These are phyloP conservation scores for Penicillium sp. DNA, from an alignment of 2,329 filamentous ascomycete genomes.

Conservation along the genomic window DNA sequence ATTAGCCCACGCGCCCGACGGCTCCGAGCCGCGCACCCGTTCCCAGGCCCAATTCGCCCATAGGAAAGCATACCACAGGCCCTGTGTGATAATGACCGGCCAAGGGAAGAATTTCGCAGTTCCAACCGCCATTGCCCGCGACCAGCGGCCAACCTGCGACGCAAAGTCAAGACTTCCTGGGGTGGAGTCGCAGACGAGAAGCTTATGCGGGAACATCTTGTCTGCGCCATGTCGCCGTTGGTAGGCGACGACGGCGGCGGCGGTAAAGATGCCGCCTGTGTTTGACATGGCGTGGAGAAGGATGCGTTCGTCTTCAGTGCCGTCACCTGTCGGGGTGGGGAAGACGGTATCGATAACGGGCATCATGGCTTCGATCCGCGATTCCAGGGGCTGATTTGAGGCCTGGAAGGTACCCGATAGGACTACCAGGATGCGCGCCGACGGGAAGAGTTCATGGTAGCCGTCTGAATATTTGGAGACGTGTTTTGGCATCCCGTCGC, in stretches of 20 bases:
- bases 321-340: slow-evolving; percentile 21
- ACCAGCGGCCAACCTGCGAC: slow-evolving; percentile 48
- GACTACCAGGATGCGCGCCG: slow-evolving; percentile 52
- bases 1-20: slow-evolving; percentile 22
- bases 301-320: slow-evolving; percentile 33
- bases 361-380: slow-evolving; percentile 48
- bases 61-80: slow-evolving; percentile 48
- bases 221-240: slow-evolving; percentile 29
- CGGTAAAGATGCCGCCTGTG: slow-evolving; percentile 56
- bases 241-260: slow-evolving; percentile 51
- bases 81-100: slow-evolving; percentile 51
- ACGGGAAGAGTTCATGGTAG: slow-evolving; percentile 53
- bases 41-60: slow-evolving; percentile 33
- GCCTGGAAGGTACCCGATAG: slow-evolving; percentile 52
- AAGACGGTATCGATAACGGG: slow-evolving; percentile 37
- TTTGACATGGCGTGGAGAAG: slow-evolving; percentile 59
- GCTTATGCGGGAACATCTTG: slow-evolving; percentile 47
- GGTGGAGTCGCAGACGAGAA: slow-evolving; percentile 55
- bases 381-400: slow-evolving; percentile 45
- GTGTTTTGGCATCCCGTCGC: slow-evolving; percentile 56
- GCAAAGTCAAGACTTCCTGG: slow-evolving; percentile 48
- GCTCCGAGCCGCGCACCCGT: slow-evolving; percentile 9
- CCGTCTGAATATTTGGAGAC: slow-evolving; percentile 56
- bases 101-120: slow-evolving; percentile 42
- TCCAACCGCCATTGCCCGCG: slow-evolving; percentile 54